Conservation (phyloP, 1,139 yeast genomes). For the Pichia sp. region DNA sequence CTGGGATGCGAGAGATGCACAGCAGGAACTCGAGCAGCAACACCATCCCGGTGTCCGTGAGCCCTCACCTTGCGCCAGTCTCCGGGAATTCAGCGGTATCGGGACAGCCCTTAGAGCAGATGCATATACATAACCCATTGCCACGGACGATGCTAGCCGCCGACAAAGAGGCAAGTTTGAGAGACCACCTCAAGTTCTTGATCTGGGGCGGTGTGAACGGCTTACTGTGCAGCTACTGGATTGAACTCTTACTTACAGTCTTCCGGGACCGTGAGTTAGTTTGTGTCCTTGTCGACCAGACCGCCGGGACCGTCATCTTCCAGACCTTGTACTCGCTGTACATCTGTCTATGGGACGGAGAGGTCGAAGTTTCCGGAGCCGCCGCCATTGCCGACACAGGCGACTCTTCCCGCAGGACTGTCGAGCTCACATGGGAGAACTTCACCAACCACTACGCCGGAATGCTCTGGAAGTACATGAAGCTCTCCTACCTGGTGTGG, state of each 20-base stretch:
- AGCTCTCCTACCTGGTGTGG: slow-evolving; percentile 55
- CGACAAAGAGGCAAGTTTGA: slow-evolving; percentile 21
- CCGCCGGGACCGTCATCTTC: slow-evolving; percentile 51
- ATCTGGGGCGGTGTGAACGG: slow-evolving; percentile 66
- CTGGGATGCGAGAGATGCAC: slow-evolving; percentile 3
- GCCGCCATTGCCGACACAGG: not conserved
- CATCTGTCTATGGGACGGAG: slow-evolving; percentile 53
- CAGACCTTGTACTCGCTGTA: slow-evolving; percentile 49
- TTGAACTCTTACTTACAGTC: slow-evolving; percentile 41
- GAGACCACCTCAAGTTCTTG: slow-evolving; percentile 41
- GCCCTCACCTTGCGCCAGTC: not conserved
- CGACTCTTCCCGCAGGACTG: not conserved
- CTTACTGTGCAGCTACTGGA: slow-evolving; percentile 52
- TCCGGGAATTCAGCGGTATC: too few relatives aligned
- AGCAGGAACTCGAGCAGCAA: not conserved
- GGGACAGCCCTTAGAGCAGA: not conserved
- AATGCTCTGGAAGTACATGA: slow-evolving; percentile 45
- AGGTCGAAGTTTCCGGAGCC: slow-evolving; percentile 22
- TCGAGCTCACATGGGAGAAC: slow-evolving; percentile 12
- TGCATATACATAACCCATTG: not conserved
- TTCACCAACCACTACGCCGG: slow-evolving; percentile 23
- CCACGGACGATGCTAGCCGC: not conserved
- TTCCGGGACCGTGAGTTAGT: slow-evolving; percentile 35
- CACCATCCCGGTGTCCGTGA: not conserved
- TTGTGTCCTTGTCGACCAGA: slow-evolving; percentile 50